Base-by-base conservation (phyloP, 1,284 basidiomycete genomes). In the Somion occarium region DNA sequence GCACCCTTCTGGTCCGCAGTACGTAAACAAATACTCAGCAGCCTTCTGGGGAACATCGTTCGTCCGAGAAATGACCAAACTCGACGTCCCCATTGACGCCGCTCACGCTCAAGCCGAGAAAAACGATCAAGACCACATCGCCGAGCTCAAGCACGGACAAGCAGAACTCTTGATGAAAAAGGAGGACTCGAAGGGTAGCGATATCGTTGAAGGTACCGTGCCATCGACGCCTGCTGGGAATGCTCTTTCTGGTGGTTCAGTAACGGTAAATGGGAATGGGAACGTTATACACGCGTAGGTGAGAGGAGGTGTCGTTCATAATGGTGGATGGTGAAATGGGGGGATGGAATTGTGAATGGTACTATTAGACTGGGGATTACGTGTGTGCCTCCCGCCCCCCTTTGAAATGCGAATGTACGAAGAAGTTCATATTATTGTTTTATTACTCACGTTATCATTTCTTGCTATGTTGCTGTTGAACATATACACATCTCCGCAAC, bases 21-120 rank as follows among this genome's bases (percentile, higher is more conserved):
- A 97, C 69, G 91, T 96, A 56, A 88, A 85, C 72, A 95, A 95
- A 70, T 94, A 95, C 73, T 93, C 89, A 47, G 87, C 93, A 27
- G 85, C 91, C 49, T 93, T 90, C 67, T 97, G 93, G 93, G 93
- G 93, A 39, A 88, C 83, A 42, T 87, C 88, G 46, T 95, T 95
- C 69, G 91, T 95, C 62, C 83, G 79, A 61, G 93, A 95, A 73
- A 88, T 92, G 82, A 70, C 73, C 43, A 76, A 77, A 62, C 73
- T 88, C 52, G 50, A 59, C 50, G 53, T 58, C 18, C 61, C 59
- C 12, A 48, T 23, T 34, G 51, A 53, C 55, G 22, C 54, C 51
- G 2, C 54, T 1, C 44, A 30, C 23, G 27, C 49, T 13, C 53
- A 51, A 5, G 51, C 52, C 34, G 13, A 47, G 15, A 22, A 23